Conservation (phyloP, 257 asterid genomes). For the Ophiorrhiza pumila region DNA sequence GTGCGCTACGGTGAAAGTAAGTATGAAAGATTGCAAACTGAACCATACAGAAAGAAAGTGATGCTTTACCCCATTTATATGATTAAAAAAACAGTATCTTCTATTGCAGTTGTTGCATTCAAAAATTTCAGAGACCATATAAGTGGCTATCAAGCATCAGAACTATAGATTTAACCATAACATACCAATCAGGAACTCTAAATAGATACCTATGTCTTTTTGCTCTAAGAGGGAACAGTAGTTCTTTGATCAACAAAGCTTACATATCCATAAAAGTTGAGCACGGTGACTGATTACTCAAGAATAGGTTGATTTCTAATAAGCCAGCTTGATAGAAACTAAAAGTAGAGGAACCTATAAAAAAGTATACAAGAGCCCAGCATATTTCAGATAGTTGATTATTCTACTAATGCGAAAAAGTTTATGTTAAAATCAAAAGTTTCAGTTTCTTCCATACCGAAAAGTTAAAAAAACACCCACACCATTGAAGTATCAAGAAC, state of each 20-base stretch:
- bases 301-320: not conserved
- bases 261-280: not conserved
- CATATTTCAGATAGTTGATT: not conserved
- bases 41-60: slow-evolving; percentile 42
- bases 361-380: not conserved
- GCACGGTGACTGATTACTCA: not conserved
- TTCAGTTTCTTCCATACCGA: not conserved
- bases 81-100: not conserved
- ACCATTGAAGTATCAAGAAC: not conserved
- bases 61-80: not conserved
- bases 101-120: not conserved
- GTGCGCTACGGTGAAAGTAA: too few relatives aligned
- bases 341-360: not conserved
- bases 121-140: not conserved
- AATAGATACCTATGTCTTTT: not conserved
- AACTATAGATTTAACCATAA: not conserved
- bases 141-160: not conserved
- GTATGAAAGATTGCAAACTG: slow-evolving; percentile 71
- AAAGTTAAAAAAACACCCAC: not conserved
- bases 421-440: not conserved
- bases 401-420: not conserved
- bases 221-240: not conserved
- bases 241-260: not conserved
- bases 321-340: not conserved
- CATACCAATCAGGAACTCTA: too few relatives aligned